These are phyloP conservation scores for Colletotrichum sp. DNA, from an alignment of 2,329 filamentous ascomycete genomes.

Conservation along the genomic window DNA sequence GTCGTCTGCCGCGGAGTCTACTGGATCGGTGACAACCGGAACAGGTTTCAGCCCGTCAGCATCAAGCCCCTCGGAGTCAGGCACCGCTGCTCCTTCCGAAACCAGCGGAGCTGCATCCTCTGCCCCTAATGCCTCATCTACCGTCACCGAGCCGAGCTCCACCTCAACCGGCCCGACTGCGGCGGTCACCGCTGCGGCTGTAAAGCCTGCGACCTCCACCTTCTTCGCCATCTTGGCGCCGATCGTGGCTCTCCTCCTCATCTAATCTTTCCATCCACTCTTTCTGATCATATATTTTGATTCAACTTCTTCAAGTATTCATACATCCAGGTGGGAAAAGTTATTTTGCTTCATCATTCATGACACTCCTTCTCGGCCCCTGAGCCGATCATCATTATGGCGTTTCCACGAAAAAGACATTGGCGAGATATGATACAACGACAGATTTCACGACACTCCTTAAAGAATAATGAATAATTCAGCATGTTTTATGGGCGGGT, in stretches of 20 bases:
- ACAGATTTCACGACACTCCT: slow-evolving; percentile 17
- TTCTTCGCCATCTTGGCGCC: slow-evolving; percentile 4
- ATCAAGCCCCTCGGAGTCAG: not conserved
- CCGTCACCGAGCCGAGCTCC: not conserved
- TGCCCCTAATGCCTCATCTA: not conserved
- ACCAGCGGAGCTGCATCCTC: not conserved
- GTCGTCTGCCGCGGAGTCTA: not conserved
- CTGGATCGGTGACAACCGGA: not conserved
- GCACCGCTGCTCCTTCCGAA: not conserved
- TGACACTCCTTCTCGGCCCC: not conserved
- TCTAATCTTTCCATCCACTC: not conserved
- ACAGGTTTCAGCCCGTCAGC: not conserved
- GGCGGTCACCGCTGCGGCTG: not conserved
- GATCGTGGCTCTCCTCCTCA: slow-evolving; percentile 6
- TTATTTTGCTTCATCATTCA: not conserved
- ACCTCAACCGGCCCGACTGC: not conserved
- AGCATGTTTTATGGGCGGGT: not conserved
- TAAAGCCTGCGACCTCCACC: not conserved
- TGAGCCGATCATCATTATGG: not conserved
- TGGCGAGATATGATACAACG: not conserved
- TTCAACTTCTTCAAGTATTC: not conserved
- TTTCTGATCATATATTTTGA: not conserved
- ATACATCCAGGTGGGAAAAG: not conserved
- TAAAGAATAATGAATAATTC: slow-evolving; percentile 3
- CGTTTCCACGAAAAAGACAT: not conserved